Evolutionary conservation across 2,329 filamentous ascomycete species (phyloP), one percentile per base, ranked within the genome.

Genomic region (Parastagonospora nodorum): DNA sequence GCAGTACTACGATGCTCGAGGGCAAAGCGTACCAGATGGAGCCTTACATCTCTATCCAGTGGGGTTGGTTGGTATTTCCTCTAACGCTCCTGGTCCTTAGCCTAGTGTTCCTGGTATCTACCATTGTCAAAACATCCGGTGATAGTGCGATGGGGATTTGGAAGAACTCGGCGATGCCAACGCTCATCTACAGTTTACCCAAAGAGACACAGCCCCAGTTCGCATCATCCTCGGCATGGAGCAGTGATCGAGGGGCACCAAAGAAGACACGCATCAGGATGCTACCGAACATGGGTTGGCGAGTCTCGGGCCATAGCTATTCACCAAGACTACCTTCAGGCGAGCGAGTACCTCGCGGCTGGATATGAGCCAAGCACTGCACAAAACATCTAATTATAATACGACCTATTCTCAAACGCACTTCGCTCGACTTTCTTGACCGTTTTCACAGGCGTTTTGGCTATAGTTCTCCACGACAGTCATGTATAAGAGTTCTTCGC

Each of bases 81-180:
- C 12, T 69, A 0, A 8, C 48, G 1, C 53, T 72, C 0, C 47
- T 71, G 0, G 0, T 61, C 1, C 40, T 67, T 1, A 64, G 48
- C 7, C 37, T 71, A 0, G 29, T 61, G 0, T 72, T 73, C 32
- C 45, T 72, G 5, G 43, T 63, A 1, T 45, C 43, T 0, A 71
- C 68, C 0, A 65, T 71, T 0, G 16, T 53, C 5, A 61, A 57
- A 33, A 69, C 57, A 4, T 58, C 63, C 0, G 50, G 38, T 4
- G 55, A 59, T 8, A 39, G 36, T 1, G 45, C n/a, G 0, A 44
- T 36, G 0, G 62, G 57, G 0, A 33, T 68, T 1, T 73, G 67
- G 67, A 73, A 73, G 24, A 72, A 58, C 0, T 72, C 68, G 2
- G 55, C 67, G 0, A 64, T 72, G 57, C 64, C 68, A 0, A 54